Evolutionary conservation across 2,329 filamentous ascomycete genomes (phyloP).

Genomic region (Lithohypha guttulata): DNA sequence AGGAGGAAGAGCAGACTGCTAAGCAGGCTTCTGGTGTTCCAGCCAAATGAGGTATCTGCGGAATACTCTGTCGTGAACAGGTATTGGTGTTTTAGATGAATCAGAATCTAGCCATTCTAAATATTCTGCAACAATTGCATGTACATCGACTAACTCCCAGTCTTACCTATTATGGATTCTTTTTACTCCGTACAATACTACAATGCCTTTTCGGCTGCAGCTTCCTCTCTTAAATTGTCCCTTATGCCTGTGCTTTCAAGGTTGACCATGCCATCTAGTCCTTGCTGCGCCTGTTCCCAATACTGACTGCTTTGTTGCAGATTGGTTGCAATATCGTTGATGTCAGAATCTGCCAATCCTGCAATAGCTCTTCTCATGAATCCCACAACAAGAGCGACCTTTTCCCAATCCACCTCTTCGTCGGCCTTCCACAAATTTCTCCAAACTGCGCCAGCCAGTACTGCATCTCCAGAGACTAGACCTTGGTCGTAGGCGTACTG

Average conservation of each 20-base stretch:
- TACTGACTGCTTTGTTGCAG: constrained; percentile 1
- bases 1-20: constrained; percentile 16
- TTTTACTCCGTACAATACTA: too few species aligned
- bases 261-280: neutral
- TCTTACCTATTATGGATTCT: too few species aligned
- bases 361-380: constrained; percentile 43
- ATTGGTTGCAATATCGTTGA: constrained; percentile 3
- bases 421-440: constrained; percentile 78
- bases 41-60: neutral
- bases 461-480: constrained; percentile 36
- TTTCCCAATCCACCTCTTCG: constrained; percentile 50
- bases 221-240: too few species aligned
- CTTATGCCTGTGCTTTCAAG: neutral
- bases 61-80: too few species aligned
- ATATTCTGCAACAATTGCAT: too few species aligned
- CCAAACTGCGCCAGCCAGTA: constrained; percentile 64
- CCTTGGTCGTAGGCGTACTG: constrained; percentile 53
- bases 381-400: constrained; percentile 50
- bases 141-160: too few species aligned
- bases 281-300: constrained; percentile 6
- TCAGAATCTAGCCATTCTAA: too few species aligned
- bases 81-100: too few species aligned
- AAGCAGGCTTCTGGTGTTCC: constrained; percentile 19
- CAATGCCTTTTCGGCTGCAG: too few species aligned
- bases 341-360: neutral